Base-by-base conservation (phyloP, 1,284 basidiomycete species). In the Heterobasidion irregulare region DNA sequence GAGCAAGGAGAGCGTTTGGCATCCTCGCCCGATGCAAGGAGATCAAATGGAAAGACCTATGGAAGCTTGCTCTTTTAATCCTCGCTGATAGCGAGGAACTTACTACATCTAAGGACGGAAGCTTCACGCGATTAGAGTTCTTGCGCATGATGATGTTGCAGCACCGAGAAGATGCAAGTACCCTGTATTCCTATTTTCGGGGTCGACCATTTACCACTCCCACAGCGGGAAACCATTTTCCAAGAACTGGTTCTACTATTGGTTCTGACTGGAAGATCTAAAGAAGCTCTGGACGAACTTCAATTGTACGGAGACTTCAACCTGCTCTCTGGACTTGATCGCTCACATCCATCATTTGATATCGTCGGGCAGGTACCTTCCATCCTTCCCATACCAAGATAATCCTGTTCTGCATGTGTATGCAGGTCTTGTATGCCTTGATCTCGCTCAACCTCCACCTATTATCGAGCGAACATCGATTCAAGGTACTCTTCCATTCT, bases 1-100 rank as follows among this genome's bases (percentile, higher is more conserved):
- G 89, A 43, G 92, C 92, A 15, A 77, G 72, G 51, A 76, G 81
- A 58, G 88, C 88, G 8, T 96, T 91, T 89, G 73, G 78, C 34
- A 87, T 94, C 56, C 78, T 95, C 43, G 78, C 82, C n/a, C 78
- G 85, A 59, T 94, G 92, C 67, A 86, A 86, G 62, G 92, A 94
- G 71, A 74, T 93, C 8, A 73, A 87, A 61, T 92, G 89, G 89
- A 82, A 73, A 64, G 67, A 76, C 12, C 75, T 89, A 66, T 95
- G 92, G 92, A 75, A 74, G 50, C 84, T 82, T 55, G 87, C 85
- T 10, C 66, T 92, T 33, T 70, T 77, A 53, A 68, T 92, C 36
- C 70, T 89, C 15, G 74, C 68, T 33, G 62, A 67, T 53, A 61
- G 66, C n/a, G 56, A 68, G 45, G 63, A 66, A 45, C 59, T 41